Conservation (phyloP, 2,329 filamentous ascomycete genomes). For the Fusarium ambrosium region DNA sequence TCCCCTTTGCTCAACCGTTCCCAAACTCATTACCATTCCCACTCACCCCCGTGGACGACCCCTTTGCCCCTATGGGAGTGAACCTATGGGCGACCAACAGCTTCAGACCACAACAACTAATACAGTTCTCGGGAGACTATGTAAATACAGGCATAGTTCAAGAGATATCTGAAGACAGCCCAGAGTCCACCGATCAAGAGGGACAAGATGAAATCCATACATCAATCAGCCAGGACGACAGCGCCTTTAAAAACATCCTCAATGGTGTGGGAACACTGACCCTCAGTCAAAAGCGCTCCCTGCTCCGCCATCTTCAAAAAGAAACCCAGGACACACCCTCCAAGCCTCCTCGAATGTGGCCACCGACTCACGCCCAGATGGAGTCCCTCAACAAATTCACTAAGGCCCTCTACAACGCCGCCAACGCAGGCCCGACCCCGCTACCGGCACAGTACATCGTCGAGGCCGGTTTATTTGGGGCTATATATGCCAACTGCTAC, state of each 20-base stretch:
- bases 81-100: slow-evolving; percentile 8
- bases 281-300: slow-evolving; percentile 36
- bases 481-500: slow-evolving; percentile 54
- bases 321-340: slow-evolving; percentile 18
- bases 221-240: slow-evolving; percentile 2
- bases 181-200: not conserved
- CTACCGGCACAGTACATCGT: slow-evolving; percentile 34
- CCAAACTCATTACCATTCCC: slow-evolving; percentile 2
- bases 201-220: not conserved
- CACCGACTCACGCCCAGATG: slow-evolving; percentile 34
- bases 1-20: not conserved
- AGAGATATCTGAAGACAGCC: slow-evolving; percentile 19
- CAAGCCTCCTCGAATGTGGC: not conserved
- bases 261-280: slow-evolving; percentile 32
- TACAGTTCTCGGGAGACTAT: not conserved
- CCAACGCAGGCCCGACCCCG: slow-evolving; percentile 26
- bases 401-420: slow-evolving; percentile 32
- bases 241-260: slow-evolving; percentile 30
- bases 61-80: not conserved
- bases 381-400: slow-evolving; percentile 39
- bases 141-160: slow-evolving; percentile 5
- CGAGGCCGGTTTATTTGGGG: slow-evolving; percentile 49
- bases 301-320: slow-evolving; percentile 40
- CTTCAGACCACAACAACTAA: not conserved
- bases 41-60: not conserved